Evolutionary conservation across 352 stramenopile species (phyloP).

Genomic region (Globisporangium spinosum): DNA sequence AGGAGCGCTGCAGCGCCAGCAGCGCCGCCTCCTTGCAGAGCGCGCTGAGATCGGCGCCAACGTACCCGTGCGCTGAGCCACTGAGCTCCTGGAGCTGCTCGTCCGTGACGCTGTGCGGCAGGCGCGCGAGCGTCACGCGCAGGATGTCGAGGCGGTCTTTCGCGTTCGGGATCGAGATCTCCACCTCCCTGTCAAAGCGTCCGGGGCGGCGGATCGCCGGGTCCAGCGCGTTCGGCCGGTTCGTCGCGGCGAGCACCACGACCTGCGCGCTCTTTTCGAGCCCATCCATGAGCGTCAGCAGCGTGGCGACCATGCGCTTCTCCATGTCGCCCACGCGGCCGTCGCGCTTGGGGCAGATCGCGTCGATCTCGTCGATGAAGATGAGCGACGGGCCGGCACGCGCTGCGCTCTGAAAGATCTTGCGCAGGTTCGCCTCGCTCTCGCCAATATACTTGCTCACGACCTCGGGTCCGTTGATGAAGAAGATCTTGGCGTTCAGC

Average conservation of each 20-base stretch:
- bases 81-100: slow-evolving; percentile 91
- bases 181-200: slow-evolving; percentile 95
- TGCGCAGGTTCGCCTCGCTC: slow-evolving; percentile 77
- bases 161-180: slow-evolving; percentile 95
- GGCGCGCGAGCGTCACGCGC: slow-evolving; percentile 85
- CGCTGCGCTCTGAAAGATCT: slow-evolving; percentile 55
- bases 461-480: slow-evolving; percentile 95
- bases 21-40: slow-evolving; percentile 78
- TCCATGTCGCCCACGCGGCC: slow-evolving; percentile 75
- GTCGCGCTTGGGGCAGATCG: slow-evolving; percentile 85
- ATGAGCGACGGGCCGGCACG: slow-evolving; percentile 54
- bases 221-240: slow-evolving; percentile 90
- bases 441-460: slow-evolving; percentile 95
- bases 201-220: slow-evolving; percentile 92
- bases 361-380: slow-evolving; percentile 91
- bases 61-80: slow-evolving; percentile 94
- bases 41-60: slow-evolving; percentile 76
- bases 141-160: slow-evolving; percentile 92
- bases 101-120: slow-evolving; percentile 73
- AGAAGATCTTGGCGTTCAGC: slow-evolving; percentile 91
- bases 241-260: slow-evolving; percentile 77
- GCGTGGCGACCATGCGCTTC: slow-evolving; percentile 81
- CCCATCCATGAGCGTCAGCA: slow-evolving; percentile 90
- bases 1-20: slow-evolving; percentile 54
- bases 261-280: slow-evolving; percentile 57